Base-by-base conservation (phyloP, 805 yeast genomes). In the Lachancea fermentati region DNA sequence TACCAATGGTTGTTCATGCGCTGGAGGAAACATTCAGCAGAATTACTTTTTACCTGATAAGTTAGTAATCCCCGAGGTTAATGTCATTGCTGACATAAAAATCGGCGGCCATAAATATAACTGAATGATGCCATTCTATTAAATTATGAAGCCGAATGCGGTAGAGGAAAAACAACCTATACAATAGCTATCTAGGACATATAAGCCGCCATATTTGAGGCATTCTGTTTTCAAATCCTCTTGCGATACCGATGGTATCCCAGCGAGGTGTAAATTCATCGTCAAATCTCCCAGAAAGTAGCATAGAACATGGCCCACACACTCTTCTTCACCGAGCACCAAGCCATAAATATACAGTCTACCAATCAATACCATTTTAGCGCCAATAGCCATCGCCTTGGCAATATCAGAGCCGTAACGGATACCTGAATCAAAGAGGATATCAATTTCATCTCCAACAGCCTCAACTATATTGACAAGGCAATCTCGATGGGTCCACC, bases 241-340 rank as follows among this genome's bases (percentile, higher is more conserved):
- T 32, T 34, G 39, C 16, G 43, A 32, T 3, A 39, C 42, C n/a
- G 48, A 45, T 13, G 41, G 39, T 13, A 45, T 42, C 8, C 48
- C 48, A 8, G 42, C 48, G 7, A 45, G 28, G 26, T 45, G 46
- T 36, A 45, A 33, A 22, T 25, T 42, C 48, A 45, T 45, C 11
- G 43, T 42, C 33, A 44, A 38, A 30, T 45, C 48, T 4, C 46
- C 48, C 12, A 42, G 39, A 11, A 45, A 33, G 13, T 46, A 42
- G 31, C 48, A 46, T 24, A 45, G 28, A 16, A 45, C 46, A 22
- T 45, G 48, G 16, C 39, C 35, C 12, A 38, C 42, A 11, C 42
- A 36, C 3, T 25, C 42, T 38, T 38, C 37, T 2, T 37, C 42
- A 6, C 42, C 42, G 14, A 38, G 18, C 3, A 28, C 42, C 17